Evolutionary conservation across 768 basidiomycete species (phyloP).

Genomic region (Trametes cubensis): DNA sequence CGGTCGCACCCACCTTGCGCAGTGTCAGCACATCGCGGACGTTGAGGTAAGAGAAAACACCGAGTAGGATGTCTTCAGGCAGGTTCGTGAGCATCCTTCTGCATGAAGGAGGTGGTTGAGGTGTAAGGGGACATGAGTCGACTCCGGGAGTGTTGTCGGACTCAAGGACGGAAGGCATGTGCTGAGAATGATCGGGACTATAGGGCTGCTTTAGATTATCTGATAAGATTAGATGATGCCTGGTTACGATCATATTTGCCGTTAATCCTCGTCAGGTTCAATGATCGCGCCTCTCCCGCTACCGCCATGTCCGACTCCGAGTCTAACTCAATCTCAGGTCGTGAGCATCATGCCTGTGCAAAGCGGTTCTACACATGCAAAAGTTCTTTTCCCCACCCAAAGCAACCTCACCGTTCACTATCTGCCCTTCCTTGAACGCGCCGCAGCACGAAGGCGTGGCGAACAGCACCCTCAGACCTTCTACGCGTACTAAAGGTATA

Average conservation of each 20-base stretch:
- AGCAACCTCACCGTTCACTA: no score
- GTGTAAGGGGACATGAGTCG: conserved; percentile 10
- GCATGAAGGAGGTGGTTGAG: conserved; percentile 17
- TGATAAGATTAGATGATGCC: conserved; percentile 18
- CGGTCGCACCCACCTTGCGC: conserved; percentile 10
- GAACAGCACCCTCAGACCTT: no score
- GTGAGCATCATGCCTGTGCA: no score
- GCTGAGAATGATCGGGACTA: neutral
- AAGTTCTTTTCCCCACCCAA: no score
- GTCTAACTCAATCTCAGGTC: no score
- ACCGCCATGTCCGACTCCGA: no score
- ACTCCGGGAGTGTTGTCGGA: conserved; percentile 8
- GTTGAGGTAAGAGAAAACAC: conserved; percentile 37
- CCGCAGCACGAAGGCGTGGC: no score
- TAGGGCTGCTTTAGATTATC: conserved; percentile 17
- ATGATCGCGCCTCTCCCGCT: no score
- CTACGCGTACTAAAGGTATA: no score
- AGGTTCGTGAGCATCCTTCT: conserved; percentile 35
- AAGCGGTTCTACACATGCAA: no score
- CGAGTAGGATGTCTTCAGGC: conserved; percentile 49
- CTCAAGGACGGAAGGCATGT: conserved; percentile 6
- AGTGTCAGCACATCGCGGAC: conserved; percentile 49
- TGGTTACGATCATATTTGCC: neutral
- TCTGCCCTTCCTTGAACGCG: no score
- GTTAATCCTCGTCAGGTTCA: no score